phyloP scores from a whole-genome alignment of 495 filamentous ascomycete genomes.

The Bacidia gigantensis region DNA sequence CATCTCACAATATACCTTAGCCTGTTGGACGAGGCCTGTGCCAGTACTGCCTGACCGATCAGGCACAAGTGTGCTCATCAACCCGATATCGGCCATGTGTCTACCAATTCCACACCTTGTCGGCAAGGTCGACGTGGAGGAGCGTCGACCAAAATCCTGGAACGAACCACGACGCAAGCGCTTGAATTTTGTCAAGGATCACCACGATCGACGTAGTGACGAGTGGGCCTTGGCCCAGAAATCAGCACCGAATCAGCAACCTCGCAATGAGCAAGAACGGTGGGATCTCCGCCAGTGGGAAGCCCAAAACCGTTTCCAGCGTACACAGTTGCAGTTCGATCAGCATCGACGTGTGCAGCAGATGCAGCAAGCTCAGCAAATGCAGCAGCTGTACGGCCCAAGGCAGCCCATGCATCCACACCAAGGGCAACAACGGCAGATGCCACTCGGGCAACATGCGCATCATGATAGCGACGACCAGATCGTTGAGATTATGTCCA shows the following conservation, averaged over 20 bases:
- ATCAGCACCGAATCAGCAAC: background rate
- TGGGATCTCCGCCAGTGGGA: constrained; percentile 3
- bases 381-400: constrained; percentile 3
- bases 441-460: background rate
- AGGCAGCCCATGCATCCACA: constrained; percentile 1
- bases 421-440: background rate
- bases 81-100: background rate
- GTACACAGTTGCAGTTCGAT: background rate
- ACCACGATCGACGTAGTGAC: background rate
- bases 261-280: constrained; percentile 4
- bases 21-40: too few species aligned
- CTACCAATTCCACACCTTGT: constrained; percentile 6
- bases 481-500: background rate
- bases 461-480: constrained; percentile 3
- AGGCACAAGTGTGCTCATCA: background rate
- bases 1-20: too few species aligned
- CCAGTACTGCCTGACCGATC: background rate
- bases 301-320: constrained; percentile 1
- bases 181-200: constrained; percentile 10
- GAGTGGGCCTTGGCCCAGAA: constrained; percentile 6
- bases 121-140: constrained; percentile 15
- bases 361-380: constrained; percentile 1
- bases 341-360: background rate
- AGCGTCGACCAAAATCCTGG: constrained; percentile 12
- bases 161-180: constrained; percentile 17